Evolutionary conservation across 257 asterid genomes (phyloP).

Genomic region (Forsythia viridissima): DNA sequence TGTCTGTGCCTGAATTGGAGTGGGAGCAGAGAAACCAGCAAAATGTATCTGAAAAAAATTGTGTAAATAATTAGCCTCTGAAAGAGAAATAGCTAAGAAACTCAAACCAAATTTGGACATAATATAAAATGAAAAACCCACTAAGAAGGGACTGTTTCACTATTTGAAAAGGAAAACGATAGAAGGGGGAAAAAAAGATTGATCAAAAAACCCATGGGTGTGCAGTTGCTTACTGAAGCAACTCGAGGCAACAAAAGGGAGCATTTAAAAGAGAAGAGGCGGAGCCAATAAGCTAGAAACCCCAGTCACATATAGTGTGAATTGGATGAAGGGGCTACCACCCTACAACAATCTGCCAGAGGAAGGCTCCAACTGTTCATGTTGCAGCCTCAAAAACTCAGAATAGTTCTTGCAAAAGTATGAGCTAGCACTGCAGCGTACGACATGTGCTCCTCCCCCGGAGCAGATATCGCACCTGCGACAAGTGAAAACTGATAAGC

Average conservation of each 20-base stretch:
- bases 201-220: constrained; percentile 62
- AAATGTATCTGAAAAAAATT: constrained; percentile 60
- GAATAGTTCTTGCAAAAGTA: constrained; percentile 72
- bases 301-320: constrained; percentile 86
- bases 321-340: constrained; percentile 71
- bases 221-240: constrained; percentile 99
- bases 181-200: constrained; percentile 29
- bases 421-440: constrained; percentile 99
- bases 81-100: constrained; percentile 14
- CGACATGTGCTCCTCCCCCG: constrained; percentile 99
- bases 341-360: constrained; percentile 79
- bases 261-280: constrained; percentile 81
- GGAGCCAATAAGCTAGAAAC: constrained; percentile 82
- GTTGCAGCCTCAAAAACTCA: constrained; percentile 97
- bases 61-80: constrained; percentile 25
- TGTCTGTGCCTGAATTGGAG: constrained; percentile 98
- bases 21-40: constrained; percentile 92
- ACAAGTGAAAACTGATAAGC: constrained; percentile 85
- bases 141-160: constrained; percentile 20
- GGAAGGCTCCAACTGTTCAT: constrained; percentile 92
- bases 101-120: constrained; percentile 24
- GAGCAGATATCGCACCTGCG: constrained; percentile 99
- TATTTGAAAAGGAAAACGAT: constrained; percentile 22
- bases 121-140: constrained; percentile 10
- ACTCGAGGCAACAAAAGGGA: constrained; percentile 85